Evolutionary conservation across 768 basidiomycete species (phyloP).

Genomic region (Mycena galopus): DNA sequence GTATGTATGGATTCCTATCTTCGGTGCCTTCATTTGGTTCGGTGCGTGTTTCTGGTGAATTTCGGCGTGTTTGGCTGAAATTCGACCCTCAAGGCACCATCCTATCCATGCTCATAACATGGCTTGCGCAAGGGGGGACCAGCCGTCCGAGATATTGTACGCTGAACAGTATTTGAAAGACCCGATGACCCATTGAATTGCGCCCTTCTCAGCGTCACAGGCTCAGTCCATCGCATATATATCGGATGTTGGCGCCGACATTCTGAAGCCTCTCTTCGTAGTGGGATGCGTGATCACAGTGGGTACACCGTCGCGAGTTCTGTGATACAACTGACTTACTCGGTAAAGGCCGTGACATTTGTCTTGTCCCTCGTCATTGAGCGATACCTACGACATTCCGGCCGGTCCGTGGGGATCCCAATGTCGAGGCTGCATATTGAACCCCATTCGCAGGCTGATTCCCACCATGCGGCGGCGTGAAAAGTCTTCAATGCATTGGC

Average conservation of each 20-base stretch:
- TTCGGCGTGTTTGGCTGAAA: background rate
- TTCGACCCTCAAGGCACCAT: constrained; percentile 57
- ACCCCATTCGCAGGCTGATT: constrained; percentile 58
- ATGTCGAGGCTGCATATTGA: background rate
- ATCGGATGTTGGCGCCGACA: constrained; percentile 81
- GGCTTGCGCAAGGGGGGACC: constrained; percentile 62
- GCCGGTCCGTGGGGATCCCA: constrained; percentile 56
- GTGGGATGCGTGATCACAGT: constrained; percentile 71
- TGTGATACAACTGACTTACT: background rate
- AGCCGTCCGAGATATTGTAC: constrained; percentile 67
- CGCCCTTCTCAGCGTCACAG: constrained; percentile 60
- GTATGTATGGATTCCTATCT: constrained; percentile 75
- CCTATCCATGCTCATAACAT: constrained; percentile 78
- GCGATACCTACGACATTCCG: constrained; percentile 73
- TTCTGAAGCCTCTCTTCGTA: constrained; percentile 83
- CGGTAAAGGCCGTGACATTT: constrained; percentile 61
- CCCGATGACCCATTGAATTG: background rate
- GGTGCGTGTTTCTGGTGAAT: constrained; percentile 48
- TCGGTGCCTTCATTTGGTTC: constrained; percentile 76
- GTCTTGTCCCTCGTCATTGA: constrained; percentile 71
- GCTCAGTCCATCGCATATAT: constrained; percentile 77
- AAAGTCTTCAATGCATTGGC: constrained; percentile 67
- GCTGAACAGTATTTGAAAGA: background rate
- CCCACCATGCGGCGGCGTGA: constrained; percentile 72
- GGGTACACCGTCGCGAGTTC: background rate